phyloP scores from a whole-genome alignment of 441 rosid species.

The Syzygium syzygioides region DNA sequence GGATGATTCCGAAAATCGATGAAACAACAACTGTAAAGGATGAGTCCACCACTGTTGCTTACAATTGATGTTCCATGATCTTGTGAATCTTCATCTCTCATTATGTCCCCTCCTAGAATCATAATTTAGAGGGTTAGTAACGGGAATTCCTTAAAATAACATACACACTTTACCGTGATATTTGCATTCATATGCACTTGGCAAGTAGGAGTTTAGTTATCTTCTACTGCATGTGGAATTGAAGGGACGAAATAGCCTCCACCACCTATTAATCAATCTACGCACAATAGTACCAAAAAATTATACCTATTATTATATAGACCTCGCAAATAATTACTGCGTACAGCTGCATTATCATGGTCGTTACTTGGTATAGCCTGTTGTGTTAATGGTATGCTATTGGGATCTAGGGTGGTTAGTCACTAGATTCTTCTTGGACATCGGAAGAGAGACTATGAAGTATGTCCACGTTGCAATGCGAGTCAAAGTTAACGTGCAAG shows the following conservation, averaged over 20 bases:
- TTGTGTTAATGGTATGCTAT: background rate
- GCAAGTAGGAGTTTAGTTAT: background rate
- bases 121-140: background rate
- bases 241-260: background rate
- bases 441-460: background rate
- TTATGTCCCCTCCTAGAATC: background rate
- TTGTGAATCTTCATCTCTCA: background rate
- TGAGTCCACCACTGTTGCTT: too few relatives aligned
- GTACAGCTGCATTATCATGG: background rate
- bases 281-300: background rate
- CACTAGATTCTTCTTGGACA: background rate
- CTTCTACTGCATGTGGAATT: background rate
- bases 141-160: background rate
- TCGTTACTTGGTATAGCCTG: fast-evolving
- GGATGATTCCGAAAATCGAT: background rate
- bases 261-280: background rate
- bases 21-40: background rate
- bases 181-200: too few relatives aligned
- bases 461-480: background rate
- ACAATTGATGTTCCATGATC: background rate
- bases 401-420: background rate
- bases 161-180: too few relatives aligned
- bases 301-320: background rate
- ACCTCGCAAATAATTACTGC: background rate
- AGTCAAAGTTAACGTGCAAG: background rate